These are phyloP conservation scores for Scytalidium sp. DNA, from an alignment of 2,329 filamentous ascomycete species.

Conservation along the genomic window DNA sequence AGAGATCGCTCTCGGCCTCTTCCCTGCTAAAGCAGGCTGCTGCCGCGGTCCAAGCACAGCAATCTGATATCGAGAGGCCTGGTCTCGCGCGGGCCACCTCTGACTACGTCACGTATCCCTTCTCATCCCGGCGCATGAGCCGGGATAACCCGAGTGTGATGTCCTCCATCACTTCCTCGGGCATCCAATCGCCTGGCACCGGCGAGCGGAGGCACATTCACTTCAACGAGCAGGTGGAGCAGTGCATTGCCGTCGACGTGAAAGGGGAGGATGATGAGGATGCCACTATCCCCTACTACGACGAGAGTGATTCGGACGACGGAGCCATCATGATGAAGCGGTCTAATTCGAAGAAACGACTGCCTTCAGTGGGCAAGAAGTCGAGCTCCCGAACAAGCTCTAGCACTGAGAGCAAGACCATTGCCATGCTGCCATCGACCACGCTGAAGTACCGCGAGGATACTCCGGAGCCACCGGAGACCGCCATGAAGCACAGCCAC, in stretches of 20 bases:
- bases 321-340: slow-evolving; percentile 1
- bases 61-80: slow-evolving; percentile 46
- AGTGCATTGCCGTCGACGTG: slow-evolving; percentile 85
- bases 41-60: slow-evolving; percentile 28
- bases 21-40: slow-evolving; percentile 74
- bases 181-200: slow-evolving; percentile 54
- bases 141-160: slow-evolving; percentile 59
- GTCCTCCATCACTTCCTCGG: slow-evolving; percentile 69
- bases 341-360: slow-evolving; percentile 37
- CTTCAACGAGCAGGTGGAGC: slow-evolving; percentile 89
- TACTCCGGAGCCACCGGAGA: slow-evolving; percentile 63
- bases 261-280: slow-evolving; percentile 2
- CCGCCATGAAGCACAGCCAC: slow-evolving; percentile 54
- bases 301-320: slow-evolving; percentile 18
- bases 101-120: slow-evolving; percentile 65
- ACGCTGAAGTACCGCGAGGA: slow-evolving; percentile 56
- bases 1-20: slow-evolving; percentile 81
- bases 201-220: slow-evolving; percentile 81
- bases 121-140: slow-evolving; percentile 59
- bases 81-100: slow-evolving; percentile 61
- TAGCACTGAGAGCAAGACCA: slow-evolving; percentile 60
- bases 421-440: slow-evolving; percentile 65
- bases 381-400: slow-evolving; percentile 40
- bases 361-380: slow-evolving; percentile 36
- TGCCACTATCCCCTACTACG: slow-evolving; percentile 9